These are phyloP conservation scores for Saccharomyces hybrid DNA, from an alignment of 1,139 yeast species.

Conservation along the genomic window DNA sequence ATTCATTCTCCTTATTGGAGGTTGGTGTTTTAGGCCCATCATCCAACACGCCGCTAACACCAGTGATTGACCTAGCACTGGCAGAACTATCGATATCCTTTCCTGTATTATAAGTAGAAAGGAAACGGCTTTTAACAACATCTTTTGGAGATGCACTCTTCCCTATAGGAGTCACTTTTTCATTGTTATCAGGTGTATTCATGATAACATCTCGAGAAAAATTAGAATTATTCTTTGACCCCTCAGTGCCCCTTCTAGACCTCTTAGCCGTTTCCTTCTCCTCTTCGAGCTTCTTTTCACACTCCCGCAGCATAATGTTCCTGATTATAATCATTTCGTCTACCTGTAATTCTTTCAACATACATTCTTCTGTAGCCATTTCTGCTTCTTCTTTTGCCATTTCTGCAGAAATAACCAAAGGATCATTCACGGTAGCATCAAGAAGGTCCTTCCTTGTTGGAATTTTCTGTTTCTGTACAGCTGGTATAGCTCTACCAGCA, in stretches of 20 bases:
- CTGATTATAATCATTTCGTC: constrained; percentile 18
- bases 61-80: constrained; percentile 11
- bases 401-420: constrained; percentile 10
- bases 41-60: constrained; percentile 11
- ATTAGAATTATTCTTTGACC: constrained; percentile 3
- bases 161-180: not conserved
- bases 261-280: constrained; percentile 11
- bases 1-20: not conserved
- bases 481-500: not conserved
- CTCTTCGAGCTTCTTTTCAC: constrained; percentile 11
- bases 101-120: not conserved
- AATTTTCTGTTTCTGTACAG: not conserved
- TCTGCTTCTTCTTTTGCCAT: constrained; percentile 18
- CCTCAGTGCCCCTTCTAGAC: constrained; percentile 9
- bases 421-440: constrained; percentile 10
- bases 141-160: constrained; percentile 3
- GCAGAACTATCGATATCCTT: constrained; percentile 8
- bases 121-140: not conserved
- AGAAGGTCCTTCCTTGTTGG: constrained; percentile 7
- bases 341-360: constrained; percentile 15
- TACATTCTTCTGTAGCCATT: constrained; percentile 19
- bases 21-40: not conserved
- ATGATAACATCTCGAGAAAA: not conserved
- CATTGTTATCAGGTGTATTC: constrained; percentile 1
- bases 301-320: constrained; percentile 13